Evolutionary conservation across 2,329 filamentous ascomycete species (phyloP), one percentile per base, ranked within the genome.

Genomic region (Alternaria metachromatica): DNA sequence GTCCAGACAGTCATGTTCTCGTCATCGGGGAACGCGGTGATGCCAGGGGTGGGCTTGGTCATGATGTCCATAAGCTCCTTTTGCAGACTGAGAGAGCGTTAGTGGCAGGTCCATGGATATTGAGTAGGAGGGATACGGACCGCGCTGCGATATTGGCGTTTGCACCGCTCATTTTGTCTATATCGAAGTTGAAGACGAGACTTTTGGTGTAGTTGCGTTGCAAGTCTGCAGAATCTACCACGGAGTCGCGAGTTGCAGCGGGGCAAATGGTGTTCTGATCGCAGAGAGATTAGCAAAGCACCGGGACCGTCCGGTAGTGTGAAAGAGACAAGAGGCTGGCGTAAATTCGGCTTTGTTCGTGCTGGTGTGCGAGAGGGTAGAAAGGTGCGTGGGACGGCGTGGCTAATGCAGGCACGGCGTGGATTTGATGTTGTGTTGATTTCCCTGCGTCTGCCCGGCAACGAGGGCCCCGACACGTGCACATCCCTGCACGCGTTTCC

Each of bases 21-120:
- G 78, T 96, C 93, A 63, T 93, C 91, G 26, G 96, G 96, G 81
- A 99, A 99, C 67, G 96, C 96, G 60, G 94, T 97, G 76, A 98
- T 90, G 70, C 96, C 96, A 13, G 94, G 93, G 1, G 95, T 94
- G 2, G 94, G 91, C 45, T 94, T 94, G 74, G 94, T 94, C 96
- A 99, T 98, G 73, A 99, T 89, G 81, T 96, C 91, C 95, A 99
- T 98, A 72, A 99, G 87, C 83, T 99, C 96, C 53, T 94, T 96
- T 83, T 99, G 96, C 61, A 99, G 87, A 75, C 96, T 98, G 77
- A 30, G 66, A 18, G 59, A 6, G 13, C 18, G 62, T 72, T 63
- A 69, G 73, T 48, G 20, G 23, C 18, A 57, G 2, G 49, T 33
- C 50, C 2, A 48, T 28, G 9, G 21, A 46, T 18, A 26, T 21